Evolutionary conservation across 208 protist genomes (phyloP), one percentile per base, ranked within the genome.

Genomic region (Trypanosoma boissoni): DNA sequence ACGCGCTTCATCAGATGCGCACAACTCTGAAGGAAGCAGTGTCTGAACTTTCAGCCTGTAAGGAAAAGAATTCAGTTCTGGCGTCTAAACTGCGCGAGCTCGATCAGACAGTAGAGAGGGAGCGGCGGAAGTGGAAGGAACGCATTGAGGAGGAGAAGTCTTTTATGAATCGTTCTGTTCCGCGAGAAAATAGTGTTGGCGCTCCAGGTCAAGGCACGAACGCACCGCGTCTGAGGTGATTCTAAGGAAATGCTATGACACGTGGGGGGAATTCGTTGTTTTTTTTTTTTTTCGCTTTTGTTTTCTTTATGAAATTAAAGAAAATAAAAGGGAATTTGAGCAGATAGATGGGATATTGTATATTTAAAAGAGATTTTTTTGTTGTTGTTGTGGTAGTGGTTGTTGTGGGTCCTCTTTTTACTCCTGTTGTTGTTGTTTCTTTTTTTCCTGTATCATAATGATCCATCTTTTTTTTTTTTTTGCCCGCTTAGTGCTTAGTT

Each of bases 131-230:
- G 21, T 89, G 78, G 83, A 73, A 80, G 55, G 69, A 91, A 31
- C 68, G 76, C 8, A 68, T 89, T 1, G 69, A 75, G 42, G 80
- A 94, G 57, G 87, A 89, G 53, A 87, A 83, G 60, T 48, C 64
- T 9, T 79, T 76, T 31, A 71, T 89, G 16, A 76, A 16, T 28
- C 68, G 55, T 28, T 64, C 55, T n/a, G 43, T 68, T 29, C 34
- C 45, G 18, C 45, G 24, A 21, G 57, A 63, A n/a, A 16, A 50
- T 20, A 57, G 23, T 14, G 51, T 10, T 8, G 12, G 5, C 21
- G 31, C 0, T 49, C 12, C n/a, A n/a, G n/a, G n/a, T n/a, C n/a
- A n/a, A n/a, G n/a, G n/a, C n/a, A n/a, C n/a, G n/a, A n/a, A n/a
- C n/a, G n/a, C n/a, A n/a, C n/a, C n/a, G n/a, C n/a, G n/a, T n/a